Evolutionary conservation across 2,329 filamentous ascomycete species (phyloP).

Genomic region (Harringtonia aguacate): DNA sequence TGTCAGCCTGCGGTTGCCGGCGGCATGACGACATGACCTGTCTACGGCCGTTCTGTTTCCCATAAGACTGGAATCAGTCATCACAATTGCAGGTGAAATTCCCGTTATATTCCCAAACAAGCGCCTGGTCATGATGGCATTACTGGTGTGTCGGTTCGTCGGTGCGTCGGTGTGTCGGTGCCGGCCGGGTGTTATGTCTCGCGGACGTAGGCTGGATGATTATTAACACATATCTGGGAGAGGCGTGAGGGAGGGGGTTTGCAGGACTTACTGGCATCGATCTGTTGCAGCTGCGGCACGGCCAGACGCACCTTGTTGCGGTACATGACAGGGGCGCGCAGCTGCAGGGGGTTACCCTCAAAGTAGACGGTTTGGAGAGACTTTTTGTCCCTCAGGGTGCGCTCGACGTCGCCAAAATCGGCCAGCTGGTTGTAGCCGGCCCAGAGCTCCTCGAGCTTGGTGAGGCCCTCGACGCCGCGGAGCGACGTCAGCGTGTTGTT

Average conservation of each 20-base stretch:
- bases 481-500: conserved; percentile 76
- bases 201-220: conserved; percentile 17
- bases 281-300: conserved; percentile 79
- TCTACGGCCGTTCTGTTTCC: background rate
- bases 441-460: conserved; percentile 81
- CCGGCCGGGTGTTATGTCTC: background rate
- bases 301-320: conserved; percentile 86
- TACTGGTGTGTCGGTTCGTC: too few species aligned
- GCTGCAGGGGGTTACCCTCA: conserved; percentile 85
- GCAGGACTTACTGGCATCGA: conserved; percentile 81
- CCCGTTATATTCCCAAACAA: background rate
- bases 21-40: too few species aligned
- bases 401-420: conserved; percentile 76
- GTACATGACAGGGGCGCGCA: conserved; percentile 70
- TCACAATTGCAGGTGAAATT: too few species aligned
- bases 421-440: conserved; percentile 76
- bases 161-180: background rate
- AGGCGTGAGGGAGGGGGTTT: background rate
- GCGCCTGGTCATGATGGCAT: background rate
- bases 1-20: too few species aligned
- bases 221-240: background rate
- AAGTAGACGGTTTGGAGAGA: conserved; percentile 86
- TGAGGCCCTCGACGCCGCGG: conserved; percentile 56
- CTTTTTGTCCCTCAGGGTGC: conserved; percentile 64
- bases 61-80: too few species aligned